Conservation (phyloP, 1,284 basidiomycete species). For the Malassezia restricta region DNA sequence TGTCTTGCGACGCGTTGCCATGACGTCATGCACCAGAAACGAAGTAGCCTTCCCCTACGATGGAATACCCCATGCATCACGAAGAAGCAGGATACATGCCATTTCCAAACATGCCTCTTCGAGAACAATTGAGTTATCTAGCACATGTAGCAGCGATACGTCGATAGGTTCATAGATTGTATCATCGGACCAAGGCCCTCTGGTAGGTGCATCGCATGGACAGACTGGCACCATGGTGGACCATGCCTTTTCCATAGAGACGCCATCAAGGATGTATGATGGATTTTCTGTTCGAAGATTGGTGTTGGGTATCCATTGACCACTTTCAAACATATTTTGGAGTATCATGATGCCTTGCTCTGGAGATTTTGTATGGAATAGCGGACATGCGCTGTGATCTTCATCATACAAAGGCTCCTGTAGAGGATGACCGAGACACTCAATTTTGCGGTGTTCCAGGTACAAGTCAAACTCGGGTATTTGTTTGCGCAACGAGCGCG, state of each 20-base stretch:
- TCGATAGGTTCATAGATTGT: background rate
- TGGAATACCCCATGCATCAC: constrained; percentile 1
- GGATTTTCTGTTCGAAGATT: background rate
- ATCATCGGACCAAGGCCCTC: background rate
- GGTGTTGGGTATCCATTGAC: background rate
- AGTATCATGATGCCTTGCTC: background rate
- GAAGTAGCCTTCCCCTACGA: background rate
- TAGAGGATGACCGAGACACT: background rate
- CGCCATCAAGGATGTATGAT: background rate
- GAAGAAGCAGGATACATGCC: constrained; percentile 68
- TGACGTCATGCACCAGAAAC: background rate
- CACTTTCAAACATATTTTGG: background rate
- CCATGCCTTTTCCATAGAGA: background rate
- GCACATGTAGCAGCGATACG: constrained; percentile 45
- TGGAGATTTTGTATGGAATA: background rate
- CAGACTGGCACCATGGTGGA: background rate
- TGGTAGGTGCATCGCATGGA: background rate
- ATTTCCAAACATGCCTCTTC: constrained; percentile 94
- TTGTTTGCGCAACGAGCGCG: background rate
- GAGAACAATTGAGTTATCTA: constrained; percentile 89
- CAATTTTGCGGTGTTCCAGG: background rate
- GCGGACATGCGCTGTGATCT: background rate
- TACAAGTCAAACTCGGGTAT: constrained; percentile 9
- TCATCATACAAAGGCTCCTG: background rate
- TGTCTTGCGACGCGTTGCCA: too few species aligned